These are phyloP conservation scores for Goffeauzyma gilvescens DNA, from an alignment of 768 basidiomycete species.

Conservation along the genomic window DNA sequence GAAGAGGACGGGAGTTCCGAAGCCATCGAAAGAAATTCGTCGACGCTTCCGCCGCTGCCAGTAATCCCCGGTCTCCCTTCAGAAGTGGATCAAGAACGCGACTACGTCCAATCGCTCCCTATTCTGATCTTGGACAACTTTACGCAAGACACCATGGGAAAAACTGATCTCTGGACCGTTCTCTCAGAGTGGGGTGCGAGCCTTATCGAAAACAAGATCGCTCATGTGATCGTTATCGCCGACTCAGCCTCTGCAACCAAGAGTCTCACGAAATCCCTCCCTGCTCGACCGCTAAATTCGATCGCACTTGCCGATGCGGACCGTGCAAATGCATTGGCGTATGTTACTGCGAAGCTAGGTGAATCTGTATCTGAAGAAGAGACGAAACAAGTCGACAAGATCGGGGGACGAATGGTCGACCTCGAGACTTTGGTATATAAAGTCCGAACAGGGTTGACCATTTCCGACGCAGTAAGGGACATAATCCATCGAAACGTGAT, in stretches of 20 bases:
- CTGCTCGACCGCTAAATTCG: slow-evolving; percentile 58
- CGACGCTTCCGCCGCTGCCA: not conserved
- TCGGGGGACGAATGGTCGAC: slow-evolving; percentile 82
- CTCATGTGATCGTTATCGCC: slow-evolving; percentile 77
- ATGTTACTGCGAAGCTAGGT: slow-evolving; percentile 58
- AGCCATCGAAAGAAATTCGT: slow-evolving; percentile 25
- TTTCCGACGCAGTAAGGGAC: slow-evolving; percentile 73
- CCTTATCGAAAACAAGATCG: slow-evolving; percentile 67
- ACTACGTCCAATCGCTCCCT: slow-evolving; percentile 47
- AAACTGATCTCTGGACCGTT: slow-evolving; percentile 54
- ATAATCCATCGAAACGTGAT: slow-evolving; percentile 59
- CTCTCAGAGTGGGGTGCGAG: slow-evolving; percentile 69
- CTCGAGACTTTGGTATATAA: slow-evolving; percentile 77
- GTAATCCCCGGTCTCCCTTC: not conserved
- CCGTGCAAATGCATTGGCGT: slow-evolving; percentile 52
- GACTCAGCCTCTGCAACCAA: slow-evolving; percentile 78
- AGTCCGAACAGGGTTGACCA: slow-evolving; percentile 49
- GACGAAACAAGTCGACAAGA: slow-evolving; percentile 43
- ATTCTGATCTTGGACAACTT: slow-evolving; percentile 75
- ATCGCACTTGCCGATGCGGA: slow-evolving; percentile 77
- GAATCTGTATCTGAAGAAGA: slow-evolving; percentile 37
- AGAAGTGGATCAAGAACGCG: slow-evolving; percentile 25
- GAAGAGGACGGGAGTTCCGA: too few relatives aligned
- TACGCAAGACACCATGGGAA: slow-evolving; percentile 40
- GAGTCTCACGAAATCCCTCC: slow-evolving; percentile 59